Evolutionary conservation across 2,329 filamentous ascomycete genomes (phyloP), one percentile per base, ranked within the genome.

Genomic region (Ilyonectria robusta): DNA sequence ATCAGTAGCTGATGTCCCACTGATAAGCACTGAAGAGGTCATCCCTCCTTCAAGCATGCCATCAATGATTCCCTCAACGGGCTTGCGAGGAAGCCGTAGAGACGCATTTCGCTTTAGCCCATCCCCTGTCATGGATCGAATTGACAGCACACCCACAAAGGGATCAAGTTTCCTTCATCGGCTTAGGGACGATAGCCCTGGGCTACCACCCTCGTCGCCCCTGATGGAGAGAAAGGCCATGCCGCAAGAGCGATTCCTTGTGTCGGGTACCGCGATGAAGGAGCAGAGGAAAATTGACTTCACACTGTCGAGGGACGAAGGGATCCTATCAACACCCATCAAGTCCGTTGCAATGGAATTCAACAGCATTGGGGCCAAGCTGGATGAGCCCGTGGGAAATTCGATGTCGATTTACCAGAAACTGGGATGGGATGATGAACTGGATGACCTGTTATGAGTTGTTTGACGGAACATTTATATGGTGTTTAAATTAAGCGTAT

Each of bases 351-450:
- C 61, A 73, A 50, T 74, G 73, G 46, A 63, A 70, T 60, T 66
- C 21, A 63, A 54, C 23, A 62, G 67, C 21, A 11, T 59, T 21
- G 60, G 60, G 29, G 48, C 71, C 31, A 59, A 62, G 29, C 61
- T 63, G 7, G 57, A 67, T 33, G 65, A 66, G 59, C 56, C 65
- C 11, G 62, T 67, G 67, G 70, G 70, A 57, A 80, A 75, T 66
- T 76, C 77, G 37, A 67, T 79, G 68, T 86, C 85, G 11, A 86
- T 90, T 58, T 90, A 87, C 71, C 82, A 87, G 72, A 81, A 80
- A 70, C 76, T 90, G 47, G 88, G 88, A 51, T 90, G 88, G 88
- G 86, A 89, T 73, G 84, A 88, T 66, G 86, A 89, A 67, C 80
- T 84, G 75, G 85, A 88, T 75, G 82, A 84, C 76, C 76, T 83